A percentile compares a stretch with the other conserved stretches of the same genome.
These are phyloP conservation scores for Stemphylium beticola DNA, from an alignment of 2,329 filamentous ascomycete species.

Conservation along the genomic window DNA sequence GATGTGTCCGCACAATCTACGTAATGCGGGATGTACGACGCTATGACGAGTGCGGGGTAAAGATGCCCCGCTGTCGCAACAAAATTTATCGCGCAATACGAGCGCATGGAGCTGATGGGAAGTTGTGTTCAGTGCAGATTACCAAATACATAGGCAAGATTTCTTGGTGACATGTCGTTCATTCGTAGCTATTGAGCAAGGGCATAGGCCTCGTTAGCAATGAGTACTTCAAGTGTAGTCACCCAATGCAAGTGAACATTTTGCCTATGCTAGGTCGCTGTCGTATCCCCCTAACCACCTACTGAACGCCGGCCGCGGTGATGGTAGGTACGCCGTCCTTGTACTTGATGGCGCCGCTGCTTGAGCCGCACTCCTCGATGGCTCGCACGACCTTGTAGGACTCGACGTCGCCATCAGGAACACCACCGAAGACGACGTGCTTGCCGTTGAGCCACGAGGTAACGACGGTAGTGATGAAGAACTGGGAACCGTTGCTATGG, in stretches of 20 bases:
- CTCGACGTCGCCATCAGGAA: conserved; percentile 59
- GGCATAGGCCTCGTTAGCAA: not conserved
- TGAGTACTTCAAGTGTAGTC: not conserved
- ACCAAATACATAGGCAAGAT: not conserved
- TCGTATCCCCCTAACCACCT: conserved; percentile 22
- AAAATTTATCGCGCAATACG: conserved; percentile 6
- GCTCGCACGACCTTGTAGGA: conserved; percentile 63
- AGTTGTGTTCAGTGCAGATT: not conserved
- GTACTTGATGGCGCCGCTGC: conserved; percentile 59
- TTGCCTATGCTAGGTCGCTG: not conserved
- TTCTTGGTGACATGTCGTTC: not conserved
- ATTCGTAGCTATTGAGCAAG: conserved; percentile 2
- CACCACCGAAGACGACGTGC: conserved; percentile 86
- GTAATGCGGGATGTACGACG: not conserved
- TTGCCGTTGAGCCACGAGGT: conserved; percentile 75
- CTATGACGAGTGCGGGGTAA: conserved; percentile 18
- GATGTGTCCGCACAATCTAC: not conserved
- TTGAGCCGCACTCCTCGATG: conserved; percentile 65
- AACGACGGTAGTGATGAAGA: conserved; percentile 74
- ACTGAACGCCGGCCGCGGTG: conserved; percentile 56
- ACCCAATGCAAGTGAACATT: not conserved
- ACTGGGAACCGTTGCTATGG: conserved; percentile 72
- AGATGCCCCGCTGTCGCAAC: conserved; percentile 11
- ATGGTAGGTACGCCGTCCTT: conserved; percentile 61
- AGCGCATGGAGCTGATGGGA: not conserved